Evolutionary conservation across 768 basidiomycete genomes (phyloP).

Genomic region (Russula ochroleuca): DNA sequence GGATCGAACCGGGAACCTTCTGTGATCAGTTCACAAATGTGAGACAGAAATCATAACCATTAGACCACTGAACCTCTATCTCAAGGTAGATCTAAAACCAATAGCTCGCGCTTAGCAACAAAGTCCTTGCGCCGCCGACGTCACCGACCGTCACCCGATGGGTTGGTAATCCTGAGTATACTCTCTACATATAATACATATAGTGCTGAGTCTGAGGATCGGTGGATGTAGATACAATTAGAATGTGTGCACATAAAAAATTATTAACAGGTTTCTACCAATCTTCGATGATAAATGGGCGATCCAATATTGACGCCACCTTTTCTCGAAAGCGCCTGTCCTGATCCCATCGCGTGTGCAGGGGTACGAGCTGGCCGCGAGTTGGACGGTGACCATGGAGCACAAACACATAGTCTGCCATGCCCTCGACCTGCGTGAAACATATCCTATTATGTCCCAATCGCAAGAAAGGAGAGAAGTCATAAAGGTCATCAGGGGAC

Average conservation of each 20-base stretch:
- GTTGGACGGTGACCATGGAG: conserved; percentile 21
- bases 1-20: conserved; percentile 48
- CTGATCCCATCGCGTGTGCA: conserved; percentile 12
- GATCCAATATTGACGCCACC: neutral
- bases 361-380: conserved; percentile 1
- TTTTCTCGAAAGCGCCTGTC: conserved; percentile 3
- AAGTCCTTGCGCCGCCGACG: neutral
- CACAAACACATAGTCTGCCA: conserved; percentile 14
- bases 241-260: neutral
- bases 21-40: conserved; percentile 36
- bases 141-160: no score
- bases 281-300: conserved; percentile 7
- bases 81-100: accelerated
- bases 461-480: conserved; percentile 14
- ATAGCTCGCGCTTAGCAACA: neutral
- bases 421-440: conserved; percentile 9
- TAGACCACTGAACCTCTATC: conserved; percentile 41
- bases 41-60: conserved; percentile 50
- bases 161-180: no score
- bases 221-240: neutral
- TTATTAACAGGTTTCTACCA: neutral
- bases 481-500: conserved; percentile 18
- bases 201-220: no score
- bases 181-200: no score
- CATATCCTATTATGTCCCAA: conserved; percentile 12